A percentile compares a stretch with the other conserved stretches of the same genome.
Evolutionary conservation across 192 early-diverging fungal genomes (phyloP).

Genomic region (Backusella mclennaniae): DNA sequence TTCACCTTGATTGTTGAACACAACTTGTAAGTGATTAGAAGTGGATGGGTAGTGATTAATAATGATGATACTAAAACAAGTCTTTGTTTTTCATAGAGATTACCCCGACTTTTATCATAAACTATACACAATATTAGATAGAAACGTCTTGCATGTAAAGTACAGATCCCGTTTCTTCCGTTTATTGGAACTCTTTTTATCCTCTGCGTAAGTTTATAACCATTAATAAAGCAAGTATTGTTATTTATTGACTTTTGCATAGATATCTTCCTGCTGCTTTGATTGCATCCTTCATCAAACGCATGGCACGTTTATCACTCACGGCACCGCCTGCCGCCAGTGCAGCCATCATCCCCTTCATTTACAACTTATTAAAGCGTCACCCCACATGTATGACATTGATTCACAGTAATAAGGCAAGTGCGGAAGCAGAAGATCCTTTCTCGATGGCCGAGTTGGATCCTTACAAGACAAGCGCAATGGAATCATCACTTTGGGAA

Average conservation of each 20-base stretch:
- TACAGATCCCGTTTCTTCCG: conserved; percentile 96
- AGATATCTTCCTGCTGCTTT: conserved; percentile 88
- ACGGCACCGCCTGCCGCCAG: conserved; percentile 83
- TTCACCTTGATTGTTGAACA: conserved; percentile 95
- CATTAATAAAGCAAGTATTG: background rate
- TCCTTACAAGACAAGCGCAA: conserved; percentile 75
- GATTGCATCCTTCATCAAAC: conserved; percentile 92
- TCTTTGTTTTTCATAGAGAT: conserved; percentile 52
- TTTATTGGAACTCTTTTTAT: conserved; percentile 84
- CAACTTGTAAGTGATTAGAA: conserved; percentile 69
- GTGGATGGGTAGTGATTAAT: too few species aligned
- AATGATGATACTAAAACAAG: background rate
- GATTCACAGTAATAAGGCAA: conserved; percentile 69
- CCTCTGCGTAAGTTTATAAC: conserved; percentile 63
- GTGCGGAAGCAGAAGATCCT: conserved; percentile 31
- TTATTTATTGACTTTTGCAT: background rate
- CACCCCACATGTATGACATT: conserved; percentile 88
- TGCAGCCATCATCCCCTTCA: conserved; percentile 83
- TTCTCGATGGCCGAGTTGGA: conserved; percentile 62
- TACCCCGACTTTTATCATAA: conserved; percentile 98
- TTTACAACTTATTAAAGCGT: conserved; percentile 89
- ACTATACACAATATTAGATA: conserved; percentile 90
- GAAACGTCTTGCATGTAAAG: conserved; percentile 88
- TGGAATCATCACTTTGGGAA: conserved; percentile 94
- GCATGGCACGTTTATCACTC: conserved; percentile 80